Evolutionary conservation across 352 stramenopile species (phyloP).

Genomic region (Pythium rhizo-oryzae): DNA sequence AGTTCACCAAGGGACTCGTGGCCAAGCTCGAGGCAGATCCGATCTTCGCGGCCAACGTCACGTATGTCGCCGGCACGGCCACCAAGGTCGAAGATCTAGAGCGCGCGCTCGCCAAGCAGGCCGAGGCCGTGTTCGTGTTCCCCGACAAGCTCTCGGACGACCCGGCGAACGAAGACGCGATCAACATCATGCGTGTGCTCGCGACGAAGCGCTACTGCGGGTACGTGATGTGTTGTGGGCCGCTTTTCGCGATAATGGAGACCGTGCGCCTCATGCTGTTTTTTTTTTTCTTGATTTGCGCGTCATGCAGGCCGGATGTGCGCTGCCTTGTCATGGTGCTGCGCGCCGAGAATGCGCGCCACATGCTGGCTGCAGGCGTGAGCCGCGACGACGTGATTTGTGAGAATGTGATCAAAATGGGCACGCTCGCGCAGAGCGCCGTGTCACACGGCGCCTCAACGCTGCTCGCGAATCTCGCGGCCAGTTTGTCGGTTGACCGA

Average conservation of each 20-base stretch:
- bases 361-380: slow-evolving; percentile 82
- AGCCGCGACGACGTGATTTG: slow-evolving; percentile 83
- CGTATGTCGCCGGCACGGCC: slow-evolving; percentile 77
- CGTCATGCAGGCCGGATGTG: slow-evolving; percentile 41
- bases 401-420: slow-evolving; percentile 90
- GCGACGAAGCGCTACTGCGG: slow-evolving; percentile 71
- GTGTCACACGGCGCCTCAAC: slow-evolving; percentile 80
- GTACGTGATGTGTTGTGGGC: slow-evolving; percentile 30
- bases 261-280: not conserved
- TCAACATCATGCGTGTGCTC: slow-evolving; percentile 87
- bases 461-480: slow-evolving; percentile 84
- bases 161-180: slow-evolving; percentile 70
- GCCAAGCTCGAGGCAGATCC: slow-evolving; percentile 75
- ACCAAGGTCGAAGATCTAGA: slow-evolving; percentile 79
- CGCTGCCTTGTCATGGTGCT: slow-evolving; percentile 81
- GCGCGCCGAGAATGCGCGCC: slow-evolving; percentile 69
- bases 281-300: slow-evolving; percentile 21
- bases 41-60: slow-evolving; percentile 78
- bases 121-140: slow-evolving; percentile 82
- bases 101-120: slow-evolving; percentile 51
- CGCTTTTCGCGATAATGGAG: not conserved
- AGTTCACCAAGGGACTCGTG: slow-evolving; percentile 74
- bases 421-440: slow-evolving; percentile 75
- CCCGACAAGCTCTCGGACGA: slow-evolving; percentile 82
- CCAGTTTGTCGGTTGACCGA: slow-evolving; percentile 69